A percentile compares a stretch with the other conserved stretches of the same genome.
phyloP scores from a whole-genome alignment of 768 basidiomycete species.

The Clitopilus hobsonii region DNA sequence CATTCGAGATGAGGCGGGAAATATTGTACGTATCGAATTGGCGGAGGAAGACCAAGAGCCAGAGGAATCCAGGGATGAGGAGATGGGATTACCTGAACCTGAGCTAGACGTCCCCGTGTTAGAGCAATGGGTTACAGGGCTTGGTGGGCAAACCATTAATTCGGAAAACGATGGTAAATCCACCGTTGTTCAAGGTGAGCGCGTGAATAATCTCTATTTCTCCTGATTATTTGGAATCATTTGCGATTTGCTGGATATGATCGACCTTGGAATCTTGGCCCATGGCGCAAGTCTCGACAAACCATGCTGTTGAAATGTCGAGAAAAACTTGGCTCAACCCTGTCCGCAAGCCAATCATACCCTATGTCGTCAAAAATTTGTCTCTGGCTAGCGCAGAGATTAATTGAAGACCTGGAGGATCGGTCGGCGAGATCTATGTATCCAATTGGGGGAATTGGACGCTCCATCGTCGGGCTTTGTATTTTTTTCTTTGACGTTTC shows the following conservation, averaged over 20 bases:
- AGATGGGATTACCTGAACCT: slow-evolving; percentile 39
- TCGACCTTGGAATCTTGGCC: neutral
- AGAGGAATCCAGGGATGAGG: slow-evolving; percentile 19
- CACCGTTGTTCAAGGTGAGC: slow-evolving; percentile 34
- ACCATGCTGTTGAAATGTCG: neutral
- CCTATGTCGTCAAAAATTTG: neutral
- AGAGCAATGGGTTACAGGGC: slow-evolving; percentile 34
- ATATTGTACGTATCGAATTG: slow-evolving; percentile 67
- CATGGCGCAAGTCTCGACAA: neutral
- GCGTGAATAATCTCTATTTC: slow-evolving; percentile 5
- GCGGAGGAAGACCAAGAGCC: slow-evolving; percentile 46
- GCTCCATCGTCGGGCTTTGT: neutral
- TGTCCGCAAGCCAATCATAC: slow-evolving; percentile 3
- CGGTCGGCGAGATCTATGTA: neutral
- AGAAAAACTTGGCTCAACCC: slow-evolving; percentile 1
- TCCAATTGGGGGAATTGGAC: neutral
- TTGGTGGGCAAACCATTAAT: slow-evolving; percentile 22
- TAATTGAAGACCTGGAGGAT: neutral
- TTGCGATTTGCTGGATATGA: neutral
- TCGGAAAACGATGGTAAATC: slow-evolving; percentile 16
- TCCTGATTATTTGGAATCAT: slow-evolving; percentile 6
- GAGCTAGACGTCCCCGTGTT: slow-evolving; percentile 26
- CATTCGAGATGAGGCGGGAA: slow-evolving; percentile 73
- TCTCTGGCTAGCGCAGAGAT: neutral
- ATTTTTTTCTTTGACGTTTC: slow-evolving; percentile 1